A percentile compares a stretch with the other conserved stretches of the same genome.
These are phyloP conservation scores for Komagataella phaffii DNA, from an alignment of 805 yeast genomes.

Conservation along the genomic window DNA sequence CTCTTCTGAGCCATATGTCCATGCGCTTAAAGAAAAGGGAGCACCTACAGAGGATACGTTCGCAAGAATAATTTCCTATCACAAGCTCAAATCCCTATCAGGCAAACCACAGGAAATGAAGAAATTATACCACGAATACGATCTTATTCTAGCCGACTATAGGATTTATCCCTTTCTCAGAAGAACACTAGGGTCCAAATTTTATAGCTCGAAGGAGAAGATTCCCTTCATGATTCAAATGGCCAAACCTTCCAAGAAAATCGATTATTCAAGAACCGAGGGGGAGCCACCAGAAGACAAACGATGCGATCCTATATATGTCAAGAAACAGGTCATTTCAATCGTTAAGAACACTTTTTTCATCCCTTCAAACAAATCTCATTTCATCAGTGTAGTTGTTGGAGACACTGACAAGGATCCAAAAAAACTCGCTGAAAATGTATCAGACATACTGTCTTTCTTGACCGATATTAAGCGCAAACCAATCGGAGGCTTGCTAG, in stretches of 20 bases:
- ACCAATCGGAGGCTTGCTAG: conserved; percentile 50
- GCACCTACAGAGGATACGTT: conserved; percentile 49
- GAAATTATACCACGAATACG: conserved; percentile 45
- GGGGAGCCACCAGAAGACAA: conserved; percentile 33
- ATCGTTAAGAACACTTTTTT: conserved; percentile 51
- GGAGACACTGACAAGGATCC: conserved; percentile 38
- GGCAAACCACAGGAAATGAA: conserved; percentile 29
- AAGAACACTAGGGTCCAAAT: conserved; percentile 39
- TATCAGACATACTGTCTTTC: conserved; percentile 34
- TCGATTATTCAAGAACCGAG: conserved; percentile 12
- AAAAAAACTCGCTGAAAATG: conserved; percentile 33
- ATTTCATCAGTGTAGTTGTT: conserved; percentile 42
- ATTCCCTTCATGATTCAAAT: conserved; percentile 58
- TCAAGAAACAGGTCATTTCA: conserved; percentile 49
- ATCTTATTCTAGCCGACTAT: conserved; percentile 55
- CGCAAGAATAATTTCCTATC: conserved; percentile 45
- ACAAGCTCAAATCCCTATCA: conserved; percentile 35
- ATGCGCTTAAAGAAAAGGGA: conserved; percentile 30
- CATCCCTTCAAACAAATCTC: conserved; percentile 42
- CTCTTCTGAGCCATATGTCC: conserved; percentile 46
- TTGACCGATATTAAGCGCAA: conserved; percentile 27
- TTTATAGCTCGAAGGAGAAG: conserved; percentile 51
- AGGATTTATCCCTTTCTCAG: conserved; percentile 53
- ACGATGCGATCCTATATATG: conserved; percentile 51
- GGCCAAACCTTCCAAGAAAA: conserved; percentile 27